Conservation (phyloP, 371 early-diverging fungal genomes). For the Mortierella sp. region DNA sequence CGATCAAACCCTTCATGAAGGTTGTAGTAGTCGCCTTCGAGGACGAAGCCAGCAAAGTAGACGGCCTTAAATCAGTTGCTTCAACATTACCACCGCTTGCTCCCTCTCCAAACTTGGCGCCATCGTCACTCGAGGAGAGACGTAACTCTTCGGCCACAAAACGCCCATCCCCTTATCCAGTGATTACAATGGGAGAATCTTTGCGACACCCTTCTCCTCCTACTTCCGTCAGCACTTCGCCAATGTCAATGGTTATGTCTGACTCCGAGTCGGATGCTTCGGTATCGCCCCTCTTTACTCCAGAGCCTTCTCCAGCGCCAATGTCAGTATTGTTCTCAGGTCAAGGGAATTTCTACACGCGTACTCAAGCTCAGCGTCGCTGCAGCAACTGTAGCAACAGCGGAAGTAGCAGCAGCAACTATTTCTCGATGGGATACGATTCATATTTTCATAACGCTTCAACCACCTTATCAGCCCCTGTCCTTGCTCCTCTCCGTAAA, state of each 20-base stretch:
- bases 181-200: constrained; percentile 1
- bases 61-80: background rate
- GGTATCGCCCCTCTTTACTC: constrained; percentile 48
- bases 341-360: background rate
- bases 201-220: constrained; percentile 28
- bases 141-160: constrained; percentile 5
- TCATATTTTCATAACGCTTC: background rate
- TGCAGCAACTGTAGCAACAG: background rate
- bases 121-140: background rate
- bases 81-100: constrained; percentile 25
- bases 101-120: constrained; percentile 20
- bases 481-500: constrained; percentile 16
- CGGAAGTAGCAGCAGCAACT: background rate
- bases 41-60: constrained; percentile 10
- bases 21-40: constrained; percentile 17
- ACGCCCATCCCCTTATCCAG: constrained; percentile 26
- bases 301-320: constrained; percentile 52
- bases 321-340: background rate
- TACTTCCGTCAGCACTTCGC: constrained; percentile 37
- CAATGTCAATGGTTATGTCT: constrained; percentile 42
- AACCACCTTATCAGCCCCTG: background rate
- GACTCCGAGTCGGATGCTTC: constrained; percentile 41
- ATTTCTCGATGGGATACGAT: background rate
- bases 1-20: constrained; percentile 40
- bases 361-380: constrained; percentile 1